Percentiles rank a stretch among this genome's conserved stretches.
Conservation (phyloP, 169 alveolate species). For the Eimeria nieschulzi region DNA sequence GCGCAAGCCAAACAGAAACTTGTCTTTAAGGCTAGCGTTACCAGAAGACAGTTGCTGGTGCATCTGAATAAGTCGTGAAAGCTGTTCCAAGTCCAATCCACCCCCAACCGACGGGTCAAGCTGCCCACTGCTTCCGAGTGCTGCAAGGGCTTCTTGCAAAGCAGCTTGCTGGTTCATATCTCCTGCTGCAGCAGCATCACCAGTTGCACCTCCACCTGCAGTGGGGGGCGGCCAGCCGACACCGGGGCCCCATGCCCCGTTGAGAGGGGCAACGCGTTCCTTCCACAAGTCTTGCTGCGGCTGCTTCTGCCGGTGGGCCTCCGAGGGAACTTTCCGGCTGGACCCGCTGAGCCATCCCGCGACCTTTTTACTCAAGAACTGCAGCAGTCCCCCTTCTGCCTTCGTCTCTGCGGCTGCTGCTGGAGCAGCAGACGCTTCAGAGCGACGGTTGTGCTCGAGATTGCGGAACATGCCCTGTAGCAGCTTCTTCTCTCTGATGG, state of each 20-base stretch:
- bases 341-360: constrained; percentile 5
- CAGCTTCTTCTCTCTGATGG: constrained; percentile 55
- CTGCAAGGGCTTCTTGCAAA: too few species aligned
- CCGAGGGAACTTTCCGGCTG: background rate
- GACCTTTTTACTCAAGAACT: background rate
- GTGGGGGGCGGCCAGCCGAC: background rate
- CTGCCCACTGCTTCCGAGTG: too few species aligned
- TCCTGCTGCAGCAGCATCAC: constrained; percentile 28
- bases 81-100: background rate
- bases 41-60: constrained; percentile 5
- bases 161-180: background rate
- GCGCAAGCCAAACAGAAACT: constrained; percentile 11
- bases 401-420: background rate
- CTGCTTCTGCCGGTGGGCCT: background rate
- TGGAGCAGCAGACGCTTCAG: constrained; percentile 29
- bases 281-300: background rate
- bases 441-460: constrained; percentile 64
- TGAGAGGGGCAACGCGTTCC: too few species aligned
- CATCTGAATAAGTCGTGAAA: background rate
- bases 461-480: constrained; percentile 53
- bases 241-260: too few species aligned
- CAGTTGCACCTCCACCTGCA: constrained; percentile 13
- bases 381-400: background rate
- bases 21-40: constrained; percentile 31
- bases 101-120: too few species aligned